phyloP scores from a whole-genome alignment of 1,284 basidiomycete species.

The Ceratorhiza oryzae-sativae region DNA sequence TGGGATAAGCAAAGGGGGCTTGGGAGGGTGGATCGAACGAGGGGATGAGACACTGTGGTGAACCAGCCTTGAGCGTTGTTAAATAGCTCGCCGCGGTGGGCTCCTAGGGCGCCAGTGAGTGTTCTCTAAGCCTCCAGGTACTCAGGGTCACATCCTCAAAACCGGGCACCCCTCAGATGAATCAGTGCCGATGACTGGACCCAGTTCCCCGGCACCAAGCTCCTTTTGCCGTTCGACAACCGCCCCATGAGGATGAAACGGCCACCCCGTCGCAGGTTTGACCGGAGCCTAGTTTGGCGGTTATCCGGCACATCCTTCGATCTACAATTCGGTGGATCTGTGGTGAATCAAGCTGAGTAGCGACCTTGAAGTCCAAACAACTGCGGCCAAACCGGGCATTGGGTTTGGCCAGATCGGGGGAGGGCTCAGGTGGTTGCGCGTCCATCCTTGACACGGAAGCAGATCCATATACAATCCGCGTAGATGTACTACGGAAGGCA shows the following conservation, averaged over 20 bases:
- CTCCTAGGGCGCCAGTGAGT: conserved; percentile 5
- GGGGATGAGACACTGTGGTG: neutral
- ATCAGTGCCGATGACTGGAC: conserved; percentile 31
- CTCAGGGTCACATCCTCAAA: conserved; percentile 9
- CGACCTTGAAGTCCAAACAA: neutral
- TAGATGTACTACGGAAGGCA: neutral
- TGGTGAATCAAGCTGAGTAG: conserved; percentile 1
- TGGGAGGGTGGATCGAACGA: neutral
- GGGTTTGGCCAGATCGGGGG: neutral
- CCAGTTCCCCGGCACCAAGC: conserved; percentile 8
- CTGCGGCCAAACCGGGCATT: neutral
- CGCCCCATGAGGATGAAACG: conserved; percentile 2
- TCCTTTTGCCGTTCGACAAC: conserved; percentile 7
- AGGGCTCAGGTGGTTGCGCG: neutral
- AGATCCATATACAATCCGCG: neutral
- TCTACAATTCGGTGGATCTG: conserved; percentile 4
- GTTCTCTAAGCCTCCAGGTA: neutral
- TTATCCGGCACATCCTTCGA: neutral
- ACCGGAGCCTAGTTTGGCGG: neutral
- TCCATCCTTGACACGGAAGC: neutral
- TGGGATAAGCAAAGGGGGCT: neutral
- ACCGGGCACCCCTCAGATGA: conserved; percentile 16
- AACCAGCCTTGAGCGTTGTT: neutral
- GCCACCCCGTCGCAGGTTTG: neutral
- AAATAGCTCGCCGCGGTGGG: conserved; percentile 14